Conservation (phyloP, 2,329 filamentous ascomycete genomes). For the Phaeosphaeria sp. region DNA sequence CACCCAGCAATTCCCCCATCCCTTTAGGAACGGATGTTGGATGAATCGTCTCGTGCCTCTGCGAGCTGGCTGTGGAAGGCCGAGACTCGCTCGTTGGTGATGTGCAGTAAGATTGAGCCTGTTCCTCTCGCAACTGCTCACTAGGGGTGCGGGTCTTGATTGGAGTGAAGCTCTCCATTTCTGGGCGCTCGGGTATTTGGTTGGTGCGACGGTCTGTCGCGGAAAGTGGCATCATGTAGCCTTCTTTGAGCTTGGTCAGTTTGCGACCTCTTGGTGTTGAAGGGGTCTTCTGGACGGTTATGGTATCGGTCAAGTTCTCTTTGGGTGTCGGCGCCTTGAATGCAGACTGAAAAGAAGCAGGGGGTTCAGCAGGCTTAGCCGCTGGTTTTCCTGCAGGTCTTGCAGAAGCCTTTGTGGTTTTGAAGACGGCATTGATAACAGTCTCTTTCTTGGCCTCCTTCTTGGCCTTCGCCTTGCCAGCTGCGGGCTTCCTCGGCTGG, state of each 20-base stretch:
- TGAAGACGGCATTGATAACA: conserved; percentile 38
- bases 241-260: conserved; percentile 33
- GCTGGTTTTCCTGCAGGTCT: conserved; percentile 19
- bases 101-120: conserved; percentile 10
- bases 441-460: conserved; percentile 32
- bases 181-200: conserved; percentile 33
- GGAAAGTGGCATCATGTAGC: conserved; percentile 35
- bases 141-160: conserved; percentile 35
- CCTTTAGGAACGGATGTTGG: conserved; percentile 32
- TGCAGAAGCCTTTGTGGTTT: conserved; percentile 32
- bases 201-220: conserved; percentile 42
- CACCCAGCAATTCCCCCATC: conserved; percentile 29
- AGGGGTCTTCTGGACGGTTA: conserved; percentile 20
- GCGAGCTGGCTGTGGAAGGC: conserved; percentile 35
- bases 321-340: conserved; percentile 7
- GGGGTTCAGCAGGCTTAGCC: conserved; percentile 11
- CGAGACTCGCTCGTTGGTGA: conserved; percentile 29
- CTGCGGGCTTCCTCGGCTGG: conserved; percentile 38
- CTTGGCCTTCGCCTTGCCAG: conserved; percentile 33
- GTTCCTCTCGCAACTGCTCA: conserved; percentile 35
- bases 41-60: conserved; percentile 28
- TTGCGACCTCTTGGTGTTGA: conserved; percentile 23
- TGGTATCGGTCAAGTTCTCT: conserved; percentile 18
- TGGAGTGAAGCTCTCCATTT: conserved; percentile 39
- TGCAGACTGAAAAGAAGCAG: conserved; percentile 10